Evolutionary conservation across 805 yeast species (phyloP), one percentile per base, ranked within the genome.

Genomic region (Nakazawaea pomicola): DNA sequence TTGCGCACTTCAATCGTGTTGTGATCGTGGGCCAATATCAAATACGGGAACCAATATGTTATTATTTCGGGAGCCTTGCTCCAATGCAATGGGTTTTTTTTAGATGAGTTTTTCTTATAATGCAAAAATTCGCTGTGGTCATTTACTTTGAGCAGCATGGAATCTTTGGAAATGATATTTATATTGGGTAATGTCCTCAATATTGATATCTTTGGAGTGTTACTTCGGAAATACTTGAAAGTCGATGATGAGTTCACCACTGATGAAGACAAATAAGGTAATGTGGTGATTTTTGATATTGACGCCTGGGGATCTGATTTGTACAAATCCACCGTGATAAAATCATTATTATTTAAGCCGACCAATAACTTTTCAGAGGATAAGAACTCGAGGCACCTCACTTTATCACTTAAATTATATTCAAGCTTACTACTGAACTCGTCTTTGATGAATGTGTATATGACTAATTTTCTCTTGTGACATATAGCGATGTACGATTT

Each of bases 21-120:
- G 8, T 56, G 49, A 6, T 44, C 40, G 21, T 57, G 49, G 1
- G 54, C 47, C 5, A 61, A 37, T 4, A 70, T 37, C 11, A 70
- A 44, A 45, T 67, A 72, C 0, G 76, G 76, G 38, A 66, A 64
- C 56, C 58, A 55, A 45, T 53, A 63, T 23, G 50, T 56, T 12
- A 65, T 48, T 38, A 44, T 43, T 20, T 51, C 46, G 8, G 70
- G 64, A 18, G 49, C 34, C 47, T 51, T 30, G 45, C 55, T 10
- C 58, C 58, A 36, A 21, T 34, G 33, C 29, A 46, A 18, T 9
- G 46, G 49, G 27, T 46, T 46, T n/a, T 34, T 36, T 33, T 29
- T 33, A 7, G 28, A 15, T 14, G 19, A 18, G 11, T 15, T 27
- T 14, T 37, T 33, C 34, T 34, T 42, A 32, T 42, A 42, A 17